Base-by-base conservation (phyloP, 2,329 filamentous ascomycete genomes). In the Aspergillus aculeatinus region DNA sequence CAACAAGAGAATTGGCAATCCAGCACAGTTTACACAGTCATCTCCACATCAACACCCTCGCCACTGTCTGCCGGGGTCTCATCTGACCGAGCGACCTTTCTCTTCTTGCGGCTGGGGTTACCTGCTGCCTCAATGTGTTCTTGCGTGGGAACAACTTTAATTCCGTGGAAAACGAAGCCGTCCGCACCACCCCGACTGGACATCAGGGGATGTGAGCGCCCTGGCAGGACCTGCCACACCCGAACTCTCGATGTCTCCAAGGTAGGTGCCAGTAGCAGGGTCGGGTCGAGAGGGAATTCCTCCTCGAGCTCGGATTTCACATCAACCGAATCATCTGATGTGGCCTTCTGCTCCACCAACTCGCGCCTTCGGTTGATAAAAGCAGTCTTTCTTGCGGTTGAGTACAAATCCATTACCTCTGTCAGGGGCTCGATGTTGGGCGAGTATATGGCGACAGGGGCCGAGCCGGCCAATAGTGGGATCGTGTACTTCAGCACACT, bases 181-280 rank as follows among this genome's bases (percentile, higher is more conserved):
- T 98, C 94, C 0, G 92, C 87, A 0, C 94, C 94, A 21, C 95
- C 95, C 47, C 85, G 84, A 42, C 87, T 87, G 61, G 91, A 96
- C 95, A 99, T 99, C 58, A 96, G 77, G 6, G 95, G 95, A 78
- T 99, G 95, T 55, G 95, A 98, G 57, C 95, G 82, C 0, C 92
- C 91, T 0, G 95, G 95, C 51, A 99, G 76, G 2, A 97, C 93
- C 79, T 99, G 95, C 91, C 92, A 98, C 56, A 86, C 82, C 63
- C 90, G 83, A 5, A 90, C 88, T 14, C 91, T 83, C 51, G 89
- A 90, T 2, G 88, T 95, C 78, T 98, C 93, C 56, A 99, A 81
- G 12, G 84, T 86, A 0, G 91, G 87, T 0, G 89, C 91, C 0
- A 98, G 83, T 4, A 99, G 75, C 55, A 96, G 77, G 2, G 91